Evolutionary conservation across 2,329 filamentous ascomycete species (phyloP).

Genomic region (Didymosphaeria variabile): DNA sequence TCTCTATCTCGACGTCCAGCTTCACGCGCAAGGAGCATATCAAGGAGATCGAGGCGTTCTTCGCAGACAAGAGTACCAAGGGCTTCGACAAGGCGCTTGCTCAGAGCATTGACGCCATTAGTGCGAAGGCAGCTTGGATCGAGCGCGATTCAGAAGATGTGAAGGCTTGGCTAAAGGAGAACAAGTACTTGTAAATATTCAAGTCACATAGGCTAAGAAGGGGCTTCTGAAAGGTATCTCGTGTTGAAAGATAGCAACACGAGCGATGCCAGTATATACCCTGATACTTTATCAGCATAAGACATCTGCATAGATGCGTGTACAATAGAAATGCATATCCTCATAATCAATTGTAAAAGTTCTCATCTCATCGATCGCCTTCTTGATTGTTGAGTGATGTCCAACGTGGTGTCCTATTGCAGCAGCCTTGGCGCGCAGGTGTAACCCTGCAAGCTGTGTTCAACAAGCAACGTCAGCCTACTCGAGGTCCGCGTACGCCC

Average conservation of each 20-base stretch:
- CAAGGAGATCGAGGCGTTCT: slow-evolving; percentile 80
- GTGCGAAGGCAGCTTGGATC: slow-evolving; percentile 85
- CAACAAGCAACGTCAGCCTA: slow-evolving; percentile 43
- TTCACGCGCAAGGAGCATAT: slow-evolving; percentile 83
- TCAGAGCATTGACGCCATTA: slow-evolving; percentile 86
- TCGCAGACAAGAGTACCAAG: slow-evolving; percentile 81
- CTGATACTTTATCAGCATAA: neutral
- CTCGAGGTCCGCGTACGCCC: slow-evolving; percentile 31
- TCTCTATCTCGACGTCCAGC: slow-evolving; percentile 81
- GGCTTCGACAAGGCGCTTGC: slow-evolving; percentile 87
- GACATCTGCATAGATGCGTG: slow-evolving; percentile 21
- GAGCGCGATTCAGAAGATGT: slow-evolving; percentile 80
- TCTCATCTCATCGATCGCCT: neutral
- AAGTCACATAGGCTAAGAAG: neutral
- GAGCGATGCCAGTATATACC: slow-evolving; percentile 3
- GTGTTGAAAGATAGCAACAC: neutral
- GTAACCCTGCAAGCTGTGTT: slow-evolving; percentile 19
- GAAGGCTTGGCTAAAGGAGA: slow-evolving; percentile 73
- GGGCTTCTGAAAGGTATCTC: neutral
- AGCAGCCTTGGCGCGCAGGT: neutral
- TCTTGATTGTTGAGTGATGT: neutral
- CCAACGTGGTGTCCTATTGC: neutral
- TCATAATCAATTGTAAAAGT: neutral
- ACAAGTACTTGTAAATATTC: slow-evolving; percentile 64
- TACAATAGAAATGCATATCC: slow-evolving; percentile 17